phyloP scores from a whole-genome alignment of 306 rosid species.

The Hippophae gyantsensis region DNA sequence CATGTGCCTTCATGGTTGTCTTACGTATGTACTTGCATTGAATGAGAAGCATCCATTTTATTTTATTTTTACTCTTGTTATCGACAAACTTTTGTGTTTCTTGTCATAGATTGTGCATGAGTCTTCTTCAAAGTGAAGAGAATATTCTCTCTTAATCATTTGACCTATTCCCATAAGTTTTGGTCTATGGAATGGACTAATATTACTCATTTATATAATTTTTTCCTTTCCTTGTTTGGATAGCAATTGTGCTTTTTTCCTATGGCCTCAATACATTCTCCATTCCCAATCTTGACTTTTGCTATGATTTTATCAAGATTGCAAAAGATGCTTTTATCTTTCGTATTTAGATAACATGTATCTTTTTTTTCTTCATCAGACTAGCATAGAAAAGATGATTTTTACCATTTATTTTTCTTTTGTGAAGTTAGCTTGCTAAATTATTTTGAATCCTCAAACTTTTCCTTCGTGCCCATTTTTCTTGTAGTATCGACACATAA shows the following conservation, averaged over 20 bases:
- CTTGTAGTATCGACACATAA: background rate
- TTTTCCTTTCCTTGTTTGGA: background rate
- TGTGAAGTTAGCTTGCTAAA: background rate
- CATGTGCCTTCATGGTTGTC: no score
- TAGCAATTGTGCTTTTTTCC: background rate
- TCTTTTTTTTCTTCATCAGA: background rate
- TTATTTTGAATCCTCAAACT: background rate
- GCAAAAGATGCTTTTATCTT: background rate
- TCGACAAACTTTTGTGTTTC: background rate
- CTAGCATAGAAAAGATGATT: background rate
- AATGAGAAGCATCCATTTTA: background rate
- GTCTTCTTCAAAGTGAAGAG: background rate
- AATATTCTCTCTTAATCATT: background rate
- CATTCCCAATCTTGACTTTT: background rate
- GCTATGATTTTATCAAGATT: background rate
- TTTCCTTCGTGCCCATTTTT: background rate
- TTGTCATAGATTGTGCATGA: background rate
- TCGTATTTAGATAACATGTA: conserved; percentile 1
- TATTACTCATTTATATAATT: background rate
- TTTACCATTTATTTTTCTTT: background rate
- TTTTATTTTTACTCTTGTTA: background rate
- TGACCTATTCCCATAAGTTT: background rate
- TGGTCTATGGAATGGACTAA: background rate
- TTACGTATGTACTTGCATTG: background rate
- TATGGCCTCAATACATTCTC: background rate